phyloP scores from a whole-genome alignment of 2,329 filamentous ascomycete genomes.

The Escovopsis weberi region DNA sequence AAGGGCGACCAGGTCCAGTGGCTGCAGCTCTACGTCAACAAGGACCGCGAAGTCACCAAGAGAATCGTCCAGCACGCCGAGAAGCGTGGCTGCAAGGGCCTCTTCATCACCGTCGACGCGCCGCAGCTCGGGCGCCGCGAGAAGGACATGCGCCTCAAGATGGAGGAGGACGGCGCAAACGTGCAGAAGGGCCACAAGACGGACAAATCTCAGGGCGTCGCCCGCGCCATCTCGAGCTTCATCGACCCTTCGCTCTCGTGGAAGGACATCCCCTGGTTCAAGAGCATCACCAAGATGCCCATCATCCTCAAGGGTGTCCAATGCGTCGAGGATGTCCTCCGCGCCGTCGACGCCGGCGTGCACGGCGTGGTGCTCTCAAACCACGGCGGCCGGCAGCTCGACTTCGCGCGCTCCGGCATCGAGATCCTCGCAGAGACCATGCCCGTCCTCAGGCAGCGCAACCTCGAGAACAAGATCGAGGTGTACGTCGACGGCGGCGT shows the following conservation, averaged over 20 bases:
- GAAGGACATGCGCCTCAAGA: slow-evolving; percentile 96
- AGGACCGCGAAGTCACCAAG: slow-evolving; percentile 80
- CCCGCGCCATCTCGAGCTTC: slow-evolving; percentile 87
- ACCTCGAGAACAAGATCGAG: slow-evolving; percentile 64
- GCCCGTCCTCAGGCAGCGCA: slow-evolving; percentile 63
- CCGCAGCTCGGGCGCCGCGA: slow-evolving; percentile 88
- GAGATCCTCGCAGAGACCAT: slow-evolving; percentile 90
- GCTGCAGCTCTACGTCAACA: slow-evolving; percentile 96
- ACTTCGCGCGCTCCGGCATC: slow-evolving; percentile 77
- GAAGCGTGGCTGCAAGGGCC: slow-evolving; percentile 75
- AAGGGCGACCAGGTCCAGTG: slow-evolving; percentile 76
- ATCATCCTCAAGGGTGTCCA: slow-evolving; percentile 96
- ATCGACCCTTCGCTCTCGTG: slow-evolving; percentile 91
- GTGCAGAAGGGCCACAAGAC: slow-evolving; percentile 66
- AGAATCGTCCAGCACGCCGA: slow-evolving; percentile 88
- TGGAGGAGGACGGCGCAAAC: slow-evolving; percentile 66
- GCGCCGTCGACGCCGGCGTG: slow-evolving; percentile 67
- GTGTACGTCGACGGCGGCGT: slow-evolving; percentile 86
- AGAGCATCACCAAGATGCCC: slow-evolving; percentile 79
- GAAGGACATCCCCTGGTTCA: slow-evolving; percentile 92
- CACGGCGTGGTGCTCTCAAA: slow-evolving; percentile 90
- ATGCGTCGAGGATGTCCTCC: slow-evolving; percentile 84
- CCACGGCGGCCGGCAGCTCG: slow-evolving; percentile 87
- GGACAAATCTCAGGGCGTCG: slow-evolving; percentile 82
- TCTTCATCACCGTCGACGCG: slow-evolving; percentile 97